Percentiles rank a stretch among this genome's conserved stretches.
Evolutionary conservation across 164 flowering plant genomes (phyloP).

Genomic region (Annona cherimola): DNA sequence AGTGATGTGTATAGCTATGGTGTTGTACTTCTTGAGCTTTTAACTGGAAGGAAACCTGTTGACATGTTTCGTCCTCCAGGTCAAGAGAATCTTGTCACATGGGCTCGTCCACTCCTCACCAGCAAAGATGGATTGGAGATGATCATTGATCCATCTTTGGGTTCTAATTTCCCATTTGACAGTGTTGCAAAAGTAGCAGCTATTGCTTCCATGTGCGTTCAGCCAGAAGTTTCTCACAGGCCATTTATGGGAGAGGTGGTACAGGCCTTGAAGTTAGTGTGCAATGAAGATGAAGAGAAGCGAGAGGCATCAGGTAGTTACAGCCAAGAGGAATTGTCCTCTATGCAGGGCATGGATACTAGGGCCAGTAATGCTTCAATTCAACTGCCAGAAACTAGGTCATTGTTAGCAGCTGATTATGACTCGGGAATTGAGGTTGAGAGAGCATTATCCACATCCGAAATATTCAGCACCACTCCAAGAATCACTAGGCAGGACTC

Average conservation of each 20-base stretch:
- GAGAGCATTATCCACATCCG: slow-evolving; percentile 47
- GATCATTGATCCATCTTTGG: slow-evolving; percentile 58
- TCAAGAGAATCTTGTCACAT: slow-evolving; percentile 74
- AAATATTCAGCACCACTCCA: slow-evolving; percentile 43
- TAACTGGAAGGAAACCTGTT: slow-evolving; percentile 86
- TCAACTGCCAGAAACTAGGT: slow-evolving; percentile 22
- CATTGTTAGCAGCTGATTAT: slow-evolving; percentile 20
- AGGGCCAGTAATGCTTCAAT: slow-evolving; percentile 27
- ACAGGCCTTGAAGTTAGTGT: slow-evolving; percentile 87
- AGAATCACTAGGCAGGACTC: slow-evolving; percentile 31
- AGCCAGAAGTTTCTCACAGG: slow-evolving; percentile 91
- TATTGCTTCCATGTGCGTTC: slow-evolving; percentile 96
- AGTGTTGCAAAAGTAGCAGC: slow-evolving; percentile 92
- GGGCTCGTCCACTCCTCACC: slow-evolving; percentile 90
- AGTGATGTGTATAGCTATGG: slow-evolving; percentile 99
- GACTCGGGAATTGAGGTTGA: slow-evolving; percentile 35
- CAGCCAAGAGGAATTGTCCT: slow-evolving; percentile 37
- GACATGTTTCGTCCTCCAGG: slow-evolving; percentile 93
- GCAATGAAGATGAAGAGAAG: slow-evolving; percentile 64
- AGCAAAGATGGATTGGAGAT: slow-evolving; percentile 61
- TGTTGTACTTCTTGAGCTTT: slow-evolving; percentile 90
- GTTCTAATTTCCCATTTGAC: slow-evolving; percentile 50
- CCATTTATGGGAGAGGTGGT: slow-evolving; percentile 99
- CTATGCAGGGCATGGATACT: slow-evolving; percentile 34
- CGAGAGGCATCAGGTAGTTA: slow-evolving; percentile 34